Evolutionary conservation across 2,329 filamentous ascomycete species (phyloP).

Genomic region (Monosporascus sp.): DNA sequence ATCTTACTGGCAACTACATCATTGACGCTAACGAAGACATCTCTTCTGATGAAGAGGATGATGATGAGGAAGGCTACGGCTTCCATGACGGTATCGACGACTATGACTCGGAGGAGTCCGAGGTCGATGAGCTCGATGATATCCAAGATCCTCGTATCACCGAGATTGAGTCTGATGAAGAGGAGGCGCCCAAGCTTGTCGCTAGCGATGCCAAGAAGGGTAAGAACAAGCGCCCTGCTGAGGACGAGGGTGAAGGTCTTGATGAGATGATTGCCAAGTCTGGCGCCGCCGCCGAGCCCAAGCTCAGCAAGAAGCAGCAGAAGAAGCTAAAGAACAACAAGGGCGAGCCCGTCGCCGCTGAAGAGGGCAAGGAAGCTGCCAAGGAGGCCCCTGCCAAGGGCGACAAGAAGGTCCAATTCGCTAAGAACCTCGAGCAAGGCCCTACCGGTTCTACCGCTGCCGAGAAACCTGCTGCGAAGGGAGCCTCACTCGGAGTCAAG

Average conservation of each 20-base stretch:
- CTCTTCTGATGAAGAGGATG: constrained; percentile 56
- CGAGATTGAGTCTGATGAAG: constrained; percentile 76
- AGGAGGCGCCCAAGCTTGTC: constrained; percentile 61
- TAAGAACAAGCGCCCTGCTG: constrained; percentile 92
- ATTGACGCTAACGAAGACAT: constrained; percentile 62
- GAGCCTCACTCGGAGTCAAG: constrained; percentile 63
- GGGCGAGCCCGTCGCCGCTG: constrained; percentile 69
- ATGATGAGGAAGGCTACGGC: constrained; percentile 72
- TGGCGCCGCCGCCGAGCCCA: constrained; percentile 58
- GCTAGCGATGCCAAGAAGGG: constrained; percentile 53
- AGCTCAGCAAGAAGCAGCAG: constrained; percentile 90
- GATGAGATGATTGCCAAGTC: constrained; percentile 82
- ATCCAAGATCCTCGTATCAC: constrained; percentile 75
- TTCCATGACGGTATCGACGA: constrained; percentile 69
- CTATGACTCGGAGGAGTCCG: constrained; percentile 62
- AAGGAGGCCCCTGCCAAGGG: constrained; percentile 45
- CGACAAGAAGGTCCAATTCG: constrained; percentile 97
- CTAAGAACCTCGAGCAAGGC: constrained; percentile 97
- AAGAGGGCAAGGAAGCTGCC: constrained; percentile 53
- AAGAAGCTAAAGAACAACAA: constrained; percentile 99
- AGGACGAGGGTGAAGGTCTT: constrained; percentile 62
- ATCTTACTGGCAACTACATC: constrained; percentile 94
- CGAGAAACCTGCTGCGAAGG: constrained; percentile 38
- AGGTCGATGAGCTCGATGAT: constrained; percentile 73
- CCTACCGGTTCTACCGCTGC: constrained; percentile 65